Evolutionary conservation across 441 rosid genomes (phyloP).

Genomic region (Mallotus repandus): DNA sequence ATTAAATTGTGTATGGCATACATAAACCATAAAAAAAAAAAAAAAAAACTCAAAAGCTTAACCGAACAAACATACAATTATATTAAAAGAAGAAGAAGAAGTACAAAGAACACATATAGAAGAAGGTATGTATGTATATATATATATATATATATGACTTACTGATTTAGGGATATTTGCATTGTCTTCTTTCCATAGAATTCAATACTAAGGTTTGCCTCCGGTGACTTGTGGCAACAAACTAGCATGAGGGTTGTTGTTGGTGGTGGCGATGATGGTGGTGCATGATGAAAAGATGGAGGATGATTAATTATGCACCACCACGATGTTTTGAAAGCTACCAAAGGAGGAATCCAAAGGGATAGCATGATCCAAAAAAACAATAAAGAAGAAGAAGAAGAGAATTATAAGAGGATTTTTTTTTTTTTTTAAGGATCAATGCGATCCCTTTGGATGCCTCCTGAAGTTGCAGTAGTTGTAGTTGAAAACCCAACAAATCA

Average conservation of each 20-base stretch:
- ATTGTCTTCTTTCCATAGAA: not conserved
- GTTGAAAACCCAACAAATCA: conserved; percentile 13
- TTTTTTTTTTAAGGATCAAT: conserved; percentile 57
- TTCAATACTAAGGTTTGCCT: not conserved
- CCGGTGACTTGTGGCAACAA: not conserved
- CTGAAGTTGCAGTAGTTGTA: conserved; percentile 47
- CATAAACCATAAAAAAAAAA: not conserved
- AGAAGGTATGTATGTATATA: too few species aligned
- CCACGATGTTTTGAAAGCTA: conserved; percentile 40
- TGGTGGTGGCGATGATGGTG: not conserved
- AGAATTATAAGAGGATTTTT: not conserved
- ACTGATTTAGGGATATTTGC: conserved; percentile 24
- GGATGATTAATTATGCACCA: not conserved
- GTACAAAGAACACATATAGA: too few species aligned
- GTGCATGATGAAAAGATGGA: not conserved
- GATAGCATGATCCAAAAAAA: conserved; percentile 89
- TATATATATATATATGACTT: conserved; percentile 12
- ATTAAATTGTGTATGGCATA: too few species aligned
- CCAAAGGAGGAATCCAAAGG: conserved; percentile 93
- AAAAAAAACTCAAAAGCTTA: too few species aligned
- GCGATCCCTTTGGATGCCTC: conserved; percentile 99
- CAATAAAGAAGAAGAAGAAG: not conserved
- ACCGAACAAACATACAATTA: too few species aligned
- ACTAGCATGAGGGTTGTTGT: not conserved
- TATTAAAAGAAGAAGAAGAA: too few species aligned